Base-by-base conservation (phyloP, 495 filamentous ascomycete species). In the Talaromyces proteolyticus region DNA sequence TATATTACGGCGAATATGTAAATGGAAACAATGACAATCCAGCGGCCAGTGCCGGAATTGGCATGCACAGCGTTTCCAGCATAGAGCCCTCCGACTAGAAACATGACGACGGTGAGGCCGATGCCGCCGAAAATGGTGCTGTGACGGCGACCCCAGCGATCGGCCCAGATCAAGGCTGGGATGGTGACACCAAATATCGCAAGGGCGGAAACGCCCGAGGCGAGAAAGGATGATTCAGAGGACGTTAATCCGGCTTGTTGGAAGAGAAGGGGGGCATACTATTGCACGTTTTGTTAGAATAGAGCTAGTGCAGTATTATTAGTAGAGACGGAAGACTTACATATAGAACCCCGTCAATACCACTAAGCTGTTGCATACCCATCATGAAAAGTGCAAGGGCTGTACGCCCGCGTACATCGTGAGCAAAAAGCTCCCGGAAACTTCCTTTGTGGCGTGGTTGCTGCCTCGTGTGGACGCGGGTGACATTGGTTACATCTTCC, bases 131-230 rank as follows among this genome's bases (percentile, higher is more conserved):
- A 68, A 19, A 85, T 73, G 17, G 74, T 71, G 16, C 69, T 74
- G 41, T 67, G 72, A 14, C 76, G 74, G 16, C 83, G 73, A 7
- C 80, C 78, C 81, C 80, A 85, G 52, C 68, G 68, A 52, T 85
- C 83, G 1, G 77, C 73, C 23, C 73, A 73, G 36, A 85, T 65
- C 21, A 78, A 59, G 2, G 72, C 74, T 0, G 77, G 77, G 29
- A 79, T 73, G 1, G 73, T 74, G 11, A 72, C 63, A 10, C 58
- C 61, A 38, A 77, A 68, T 18, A 81, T 78, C 6, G 76, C 61
- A 0, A 81, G 60, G 0, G 72, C 75, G 3, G 74, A 75, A 36
- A 81, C 63, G n/a, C 76, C 77, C 6, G 74, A 78, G 3, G 77
- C 75, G 18, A 81, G 70, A 53, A 81, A 78, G 5, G 73, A 70